These are phyloP conservation scores for Citrus mangshanensis DNA, from an alignment of 345 rosid genomes.

Conservation along the genomic window DNA sequence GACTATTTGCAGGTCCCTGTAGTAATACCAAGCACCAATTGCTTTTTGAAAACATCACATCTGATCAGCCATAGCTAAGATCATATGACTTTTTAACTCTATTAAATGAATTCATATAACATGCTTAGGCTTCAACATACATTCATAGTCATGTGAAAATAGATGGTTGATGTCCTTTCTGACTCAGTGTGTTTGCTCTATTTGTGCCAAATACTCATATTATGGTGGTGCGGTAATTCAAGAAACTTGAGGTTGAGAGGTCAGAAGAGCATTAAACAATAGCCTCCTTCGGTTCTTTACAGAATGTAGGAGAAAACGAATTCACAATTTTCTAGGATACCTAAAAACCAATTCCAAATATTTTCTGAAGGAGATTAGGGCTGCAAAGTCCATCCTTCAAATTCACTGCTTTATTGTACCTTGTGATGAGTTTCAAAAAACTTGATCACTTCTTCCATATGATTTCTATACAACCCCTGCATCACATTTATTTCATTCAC, in stretches of 20 bases:
- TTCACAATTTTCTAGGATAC: neutral
- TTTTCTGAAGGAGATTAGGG: neutral
- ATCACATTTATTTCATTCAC: constrained; percentile 20
- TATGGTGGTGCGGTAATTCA: neutral
- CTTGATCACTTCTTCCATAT: constrained; percentile 92
- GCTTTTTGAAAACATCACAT: neutral
- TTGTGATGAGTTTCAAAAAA: constrained; percentile 92
- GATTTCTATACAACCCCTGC: constrained; percentile 89
- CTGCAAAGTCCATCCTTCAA: neutral
- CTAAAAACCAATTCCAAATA: neutral
- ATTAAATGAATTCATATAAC: neutral
- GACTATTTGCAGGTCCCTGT: neutral
- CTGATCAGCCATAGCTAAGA: neutral
- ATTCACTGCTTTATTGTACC: constrained; percentile 32
- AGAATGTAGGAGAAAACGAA: neutral
- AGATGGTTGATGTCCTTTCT: neutral
- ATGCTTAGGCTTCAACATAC: neutral
- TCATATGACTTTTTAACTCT: neutral
- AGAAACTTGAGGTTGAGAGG: neutral
- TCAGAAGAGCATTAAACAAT: neutral
- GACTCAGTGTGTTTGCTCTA: neutral
- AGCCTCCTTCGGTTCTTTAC: neutral
- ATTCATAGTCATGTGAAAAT: neutral
- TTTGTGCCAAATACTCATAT: neutral
- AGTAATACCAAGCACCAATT: neutral